Evolutionary conservation across 1,284 basidiomycete genomes (phyloP), one percentile per base, ranked within the genome.

Genomic region (Cryptococcus floricola): DNA sequence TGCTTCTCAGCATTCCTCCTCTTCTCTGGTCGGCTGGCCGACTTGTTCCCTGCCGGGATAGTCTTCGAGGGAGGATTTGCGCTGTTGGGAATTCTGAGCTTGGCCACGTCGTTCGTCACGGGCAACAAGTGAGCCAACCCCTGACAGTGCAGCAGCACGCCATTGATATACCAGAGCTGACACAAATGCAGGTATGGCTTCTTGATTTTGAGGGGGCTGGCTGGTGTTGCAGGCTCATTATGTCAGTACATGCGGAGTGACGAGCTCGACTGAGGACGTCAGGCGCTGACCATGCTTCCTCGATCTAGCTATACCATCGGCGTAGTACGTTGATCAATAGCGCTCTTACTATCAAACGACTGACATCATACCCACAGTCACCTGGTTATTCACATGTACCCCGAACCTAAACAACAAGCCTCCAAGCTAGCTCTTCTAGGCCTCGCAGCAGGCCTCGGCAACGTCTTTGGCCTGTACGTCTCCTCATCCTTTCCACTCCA

Each of bases 151-250:
- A 7, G 31, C 2, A 7, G 31, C 3, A 5, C 5, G 31, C 31
- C 14, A 6, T 6, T 19, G 48, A 23, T 3, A 34, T 1, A 10
- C 9, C 31, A 3, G 5, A 31, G 31, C 31, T 31, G 14, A 16
- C 19, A 6, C 9, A n/a, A 25, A 2, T 7, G 5, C 16, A 54
- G 53, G 37, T 70, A 69, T 50, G 73, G 67, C 9, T 76, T 75
- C 63, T 56, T 75, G 18, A 63, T 75, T 44, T 57, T 76, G 2
- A 64, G 74, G 53, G 73, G 70, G n/a, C 47, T 76, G 13, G 64
- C 68, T 27, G 74, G 73, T n/a, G 61, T 75, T 27, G 53, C 49
- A 16, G 74, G 73, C 1, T 55, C 68, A 1, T 54, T 68, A 58
- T 68, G 57, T 62, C n/a, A n/a, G n/a, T n/a, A n/a, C n/a, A n/a